Evolutionary conservation across 208 protist species (phyloP).

Genomic region (Balamuthia mandrillaris): DNA sequence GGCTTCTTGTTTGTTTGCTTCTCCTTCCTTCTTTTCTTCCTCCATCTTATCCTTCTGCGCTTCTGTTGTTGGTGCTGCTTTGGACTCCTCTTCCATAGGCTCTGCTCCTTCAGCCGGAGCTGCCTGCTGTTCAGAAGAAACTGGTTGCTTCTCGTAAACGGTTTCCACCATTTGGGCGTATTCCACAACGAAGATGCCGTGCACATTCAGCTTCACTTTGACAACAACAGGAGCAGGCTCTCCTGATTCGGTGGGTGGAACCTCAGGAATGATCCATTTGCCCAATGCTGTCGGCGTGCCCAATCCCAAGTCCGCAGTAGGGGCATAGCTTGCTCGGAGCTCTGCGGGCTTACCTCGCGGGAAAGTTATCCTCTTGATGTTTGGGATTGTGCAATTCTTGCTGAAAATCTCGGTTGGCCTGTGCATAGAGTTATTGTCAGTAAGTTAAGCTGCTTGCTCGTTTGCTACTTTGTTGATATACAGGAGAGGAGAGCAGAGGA

Average conservation of each 20-base stretch:
- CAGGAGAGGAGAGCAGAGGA: neutral
- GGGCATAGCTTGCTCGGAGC: conserved; percentile 37
- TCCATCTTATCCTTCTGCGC: no score
- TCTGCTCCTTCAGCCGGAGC: no score
- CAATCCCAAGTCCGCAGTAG: neutral
- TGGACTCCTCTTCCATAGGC: neutral
- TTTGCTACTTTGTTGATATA: neutral
- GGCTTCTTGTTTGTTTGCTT: neutral
- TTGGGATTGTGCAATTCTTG: neutral
- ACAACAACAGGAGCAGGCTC: conserved; percentile 5
- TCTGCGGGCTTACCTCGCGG: conserved; percentile 32
- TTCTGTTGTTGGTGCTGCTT: no score
- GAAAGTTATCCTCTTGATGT: neutral
- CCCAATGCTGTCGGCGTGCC: neutral
- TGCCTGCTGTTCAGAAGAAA: no score
- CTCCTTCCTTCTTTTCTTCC: neutral
- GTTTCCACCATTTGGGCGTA: neutral
- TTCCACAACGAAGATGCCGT: conserved; percentile 14
- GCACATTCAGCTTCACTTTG: neutral
- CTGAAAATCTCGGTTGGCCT: conserved; percentile 1
- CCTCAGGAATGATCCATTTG: neutral
- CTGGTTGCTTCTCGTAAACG: neutral
- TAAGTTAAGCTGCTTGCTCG: no score
- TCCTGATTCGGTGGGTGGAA: neutral
- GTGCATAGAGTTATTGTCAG: no score